Base-by-base conservation (phyloP, 2,329 filamentous ascomycete species). In the Alternaria sp. region DNA sequence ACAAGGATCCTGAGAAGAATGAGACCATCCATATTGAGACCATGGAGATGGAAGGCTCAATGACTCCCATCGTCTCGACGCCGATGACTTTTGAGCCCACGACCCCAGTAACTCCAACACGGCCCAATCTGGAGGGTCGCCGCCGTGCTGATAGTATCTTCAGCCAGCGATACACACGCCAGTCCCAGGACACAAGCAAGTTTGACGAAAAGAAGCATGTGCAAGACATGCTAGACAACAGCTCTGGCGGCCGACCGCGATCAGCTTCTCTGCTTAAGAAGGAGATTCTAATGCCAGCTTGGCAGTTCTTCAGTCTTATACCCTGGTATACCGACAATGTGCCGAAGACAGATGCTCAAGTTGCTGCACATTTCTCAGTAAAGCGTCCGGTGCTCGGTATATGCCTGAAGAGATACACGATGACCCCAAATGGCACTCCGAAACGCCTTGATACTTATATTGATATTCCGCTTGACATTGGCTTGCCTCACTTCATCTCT, bases 291-390 rank as follows among this genome's bases (percentile, higher is more conserved):
- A 97, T 98, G 82, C 94, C 94, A 38, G 95, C 95, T 2, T 98
- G 94, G 93, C 94, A 97, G 72, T 97, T 98, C 74, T 98, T 97
- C 80, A 93, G 91, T 72, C 82, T 98, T 26, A 93, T 97, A 70
- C 94, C 94, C 28, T 97, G 94, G 94, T 93, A 96, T 75, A 93
- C 92, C 2, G 84, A 89, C 67, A 87, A 88, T 56, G 83, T 84
- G 16, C 85, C 86, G 7, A 84, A 80, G 26, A 86, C 85, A 62
- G 91, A 97, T 74, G 86, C 88, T 2, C 93, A 97, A 71, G 91
- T 97, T 9, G 93, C 91, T n/a, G 87, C 89, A 53, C 94, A 97
- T 73, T 96, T 98, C 72, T 90, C 91, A 32, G 86, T 90, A 34
- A 88, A 88, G 73, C 86, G 92, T 12, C 95, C 95, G 1, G 91